Percentiles rank a stretch among this genome's conserved stretches.
Evolutionary conservation across 352 stramenopile species (phyloP).

Genomic region (Phytophthora constricta): DNA sequence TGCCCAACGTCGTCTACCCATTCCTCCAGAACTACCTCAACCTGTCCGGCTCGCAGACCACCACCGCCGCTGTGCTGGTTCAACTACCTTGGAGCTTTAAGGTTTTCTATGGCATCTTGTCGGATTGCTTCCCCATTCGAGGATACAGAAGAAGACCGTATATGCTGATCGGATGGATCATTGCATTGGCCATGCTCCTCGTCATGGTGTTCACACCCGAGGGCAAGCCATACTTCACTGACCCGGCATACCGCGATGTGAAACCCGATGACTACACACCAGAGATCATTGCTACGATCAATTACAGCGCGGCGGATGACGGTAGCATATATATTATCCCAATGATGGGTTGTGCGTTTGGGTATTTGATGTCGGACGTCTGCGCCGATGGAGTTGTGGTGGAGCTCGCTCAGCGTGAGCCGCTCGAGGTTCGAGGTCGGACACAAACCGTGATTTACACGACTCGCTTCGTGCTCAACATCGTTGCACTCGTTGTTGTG

Average conservation of each 20-base stretch:
- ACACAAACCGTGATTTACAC: conserved; percentile 65
- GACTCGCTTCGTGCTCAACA: conserved; percentile 43
- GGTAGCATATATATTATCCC: conserved; percentile 52
- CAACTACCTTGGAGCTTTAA: conserved; percentile 70
- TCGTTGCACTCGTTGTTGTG: conserved; percentile 47
- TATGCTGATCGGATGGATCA: conserved; percentile 60
- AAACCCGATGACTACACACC: conserved; percentile 52
- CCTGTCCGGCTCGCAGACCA: conserved; percentile 49
- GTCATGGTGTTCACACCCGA: conserved; percentile 44
- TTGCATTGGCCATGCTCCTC: conserved; percentile 47
- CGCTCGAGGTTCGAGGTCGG: conserved; percentile 45
- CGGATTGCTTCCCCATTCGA: conserved; percentile 62
- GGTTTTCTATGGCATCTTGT: conserved; percentile 67
- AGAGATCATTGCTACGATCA: conserved; percentile 46
- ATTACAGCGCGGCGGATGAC: conserved; percentile 40
- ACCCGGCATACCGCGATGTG: conserved; percentile 35
- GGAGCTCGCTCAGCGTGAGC: conserved; percentile 56
- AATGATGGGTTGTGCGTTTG: conserved; percentile 53
- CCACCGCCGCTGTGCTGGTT: conserved; percentile 50
- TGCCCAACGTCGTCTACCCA: conserved; percentile 58
- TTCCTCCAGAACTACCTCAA: conserved; percentile 71
- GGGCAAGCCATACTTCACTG: conserved; percentile 50
- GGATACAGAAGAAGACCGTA: conserved; percentile 62
- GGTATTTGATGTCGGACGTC: conserved; percentile 57
- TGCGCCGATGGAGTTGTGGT: conserved; percentile 59